A percentile compares a stretch with the other conserved stretches of the same genome.
Conservation (phyloP, 2,329 filamentous ascomycete genomes). For the Alternaria sp. region DNA sequence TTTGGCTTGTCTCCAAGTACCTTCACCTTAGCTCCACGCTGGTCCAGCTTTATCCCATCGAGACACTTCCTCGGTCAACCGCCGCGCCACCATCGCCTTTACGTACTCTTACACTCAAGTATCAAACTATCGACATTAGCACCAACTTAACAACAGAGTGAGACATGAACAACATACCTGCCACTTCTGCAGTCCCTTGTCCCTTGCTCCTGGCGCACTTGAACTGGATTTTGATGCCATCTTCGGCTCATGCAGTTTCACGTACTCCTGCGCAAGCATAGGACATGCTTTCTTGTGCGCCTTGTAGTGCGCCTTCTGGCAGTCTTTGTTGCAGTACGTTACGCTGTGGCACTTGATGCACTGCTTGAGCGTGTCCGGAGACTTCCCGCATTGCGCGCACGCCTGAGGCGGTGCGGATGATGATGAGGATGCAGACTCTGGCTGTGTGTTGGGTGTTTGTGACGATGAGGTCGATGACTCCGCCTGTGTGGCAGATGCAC, state of each 20-base stretch:
- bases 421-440: constrained; percentile 9
- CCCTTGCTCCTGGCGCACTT: constrained; percentile 36
- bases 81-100: background rate
- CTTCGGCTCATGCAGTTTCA: constrained; percentile 47
- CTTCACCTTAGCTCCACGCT: background rate
- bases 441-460: background rate
- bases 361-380: constrained; percentile 36
- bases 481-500: background rate
- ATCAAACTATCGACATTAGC: constrained; percentile 9
- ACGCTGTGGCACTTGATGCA: constrained; percentile 50
- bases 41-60: background rate
- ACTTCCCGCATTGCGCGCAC: constrained; percentile 36
- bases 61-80: background rate
- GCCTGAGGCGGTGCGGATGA: constrained; percentile 15
- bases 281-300: constrained; percentile 51
- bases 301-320: constrained; percentile 50
- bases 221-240: constrained; percentile 40
- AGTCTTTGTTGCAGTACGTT: constrained; percentile 50
- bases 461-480: background rate
- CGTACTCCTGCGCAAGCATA: constrained; percentile 47
- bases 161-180: constrained; percentile 31
- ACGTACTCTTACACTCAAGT: background rate
- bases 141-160: background rate
- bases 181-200: constrained; percentile 50
- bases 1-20: background rate